Conservation (phyloP, 164 flowering plant species). For the Aristolochia californica region DNA sequence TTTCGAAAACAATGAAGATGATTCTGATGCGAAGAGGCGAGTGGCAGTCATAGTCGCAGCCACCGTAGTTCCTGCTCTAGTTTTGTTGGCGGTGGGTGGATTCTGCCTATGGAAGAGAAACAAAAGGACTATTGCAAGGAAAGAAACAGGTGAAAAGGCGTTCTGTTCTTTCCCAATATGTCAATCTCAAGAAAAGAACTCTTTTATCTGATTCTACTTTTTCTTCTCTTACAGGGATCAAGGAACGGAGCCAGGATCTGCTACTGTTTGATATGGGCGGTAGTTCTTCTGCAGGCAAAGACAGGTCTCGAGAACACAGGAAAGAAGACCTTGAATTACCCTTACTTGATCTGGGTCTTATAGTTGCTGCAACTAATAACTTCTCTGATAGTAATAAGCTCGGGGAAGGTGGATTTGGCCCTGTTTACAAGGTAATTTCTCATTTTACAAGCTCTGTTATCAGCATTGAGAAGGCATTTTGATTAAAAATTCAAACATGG, state of each 20-base stretch:
- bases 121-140: neutral
- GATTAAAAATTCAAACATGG: neutral
- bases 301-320: conserved; percentile 1
- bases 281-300: neutral
- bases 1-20: conserved; percentile 14
- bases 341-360: conserved; percentile 4
- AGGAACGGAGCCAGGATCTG: neutral
- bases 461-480: neutral
- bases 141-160: neutral
- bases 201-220: neutral
- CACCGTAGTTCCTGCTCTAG: neutral
- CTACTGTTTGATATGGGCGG: neutral
- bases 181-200: no score
- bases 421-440: conserved; percentile 33
- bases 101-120: neutral
- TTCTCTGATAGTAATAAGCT: conserved; percentile 15
- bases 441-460: neutral
- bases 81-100: neutral
- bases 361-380: conserved; percentile 16
- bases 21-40: neutral
- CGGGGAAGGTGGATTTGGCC: conserved; percentile 33
- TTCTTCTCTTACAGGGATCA: neutral
- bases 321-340: conserved; percentile 9
- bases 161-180: neutral
- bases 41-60: neutral